Evolutionary conservation across 768 basidiomycete genomes (phyloP).

Genomic region (Leccinum olivaceopallidum): DNA sequence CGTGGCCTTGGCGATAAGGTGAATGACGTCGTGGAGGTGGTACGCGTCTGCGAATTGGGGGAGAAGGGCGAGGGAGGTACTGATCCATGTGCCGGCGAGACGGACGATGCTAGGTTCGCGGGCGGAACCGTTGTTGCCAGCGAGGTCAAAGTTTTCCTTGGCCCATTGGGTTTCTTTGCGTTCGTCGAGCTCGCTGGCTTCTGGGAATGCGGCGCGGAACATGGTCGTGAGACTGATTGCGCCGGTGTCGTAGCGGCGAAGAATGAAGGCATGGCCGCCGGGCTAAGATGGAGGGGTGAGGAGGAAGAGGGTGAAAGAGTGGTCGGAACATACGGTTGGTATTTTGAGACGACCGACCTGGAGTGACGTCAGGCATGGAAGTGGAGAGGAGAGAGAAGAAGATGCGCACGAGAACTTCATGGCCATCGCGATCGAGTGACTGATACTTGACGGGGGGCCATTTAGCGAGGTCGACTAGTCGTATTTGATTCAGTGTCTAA

Average conservation of each 20-base stretch:
- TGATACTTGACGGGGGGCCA: conserved; percentile 87
- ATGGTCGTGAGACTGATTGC: conserved; percentile 93
- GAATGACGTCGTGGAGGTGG: conserved; percentile 57
- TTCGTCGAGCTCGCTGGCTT: conserved; percentile 74
- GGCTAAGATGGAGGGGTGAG: conserved; percentile 45
- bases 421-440: conserved; percentile 83
- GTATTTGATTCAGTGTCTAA: rapidly evolving
- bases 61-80: conserved; percentile 59
- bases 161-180: conserved; percentile 82
- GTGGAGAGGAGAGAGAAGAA: neutral
- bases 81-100: conserved; percentile 90
- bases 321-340: conserved; percentile 63
- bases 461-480: conserved; percentile 41
- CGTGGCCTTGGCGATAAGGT: conserved; percentile 62
- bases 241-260: conserved; percentile 90
- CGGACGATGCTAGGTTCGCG: conserved; percentile 62
- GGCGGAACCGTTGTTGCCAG: conserved; percentile 73
- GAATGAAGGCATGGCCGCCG: conserved; percentile 86
- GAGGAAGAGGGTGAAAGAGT: conserved; percentile 9
- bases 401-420: conserved; percentile 73
- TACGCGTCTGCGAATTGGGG: conserved; percentile 64
- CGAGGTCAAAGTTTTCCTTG: conserved; percentile 71
- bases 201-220: conserved; percentile 94
- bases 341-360: conserved; percentile 91
- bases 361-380: conserved; percentile 23